Evolutionary conservation across 2,329 filamentous ascomycete species (phyloP), one percentile per base, ranked within the genome.

Genomic region (Exophiala dermatitidis): DNA sequence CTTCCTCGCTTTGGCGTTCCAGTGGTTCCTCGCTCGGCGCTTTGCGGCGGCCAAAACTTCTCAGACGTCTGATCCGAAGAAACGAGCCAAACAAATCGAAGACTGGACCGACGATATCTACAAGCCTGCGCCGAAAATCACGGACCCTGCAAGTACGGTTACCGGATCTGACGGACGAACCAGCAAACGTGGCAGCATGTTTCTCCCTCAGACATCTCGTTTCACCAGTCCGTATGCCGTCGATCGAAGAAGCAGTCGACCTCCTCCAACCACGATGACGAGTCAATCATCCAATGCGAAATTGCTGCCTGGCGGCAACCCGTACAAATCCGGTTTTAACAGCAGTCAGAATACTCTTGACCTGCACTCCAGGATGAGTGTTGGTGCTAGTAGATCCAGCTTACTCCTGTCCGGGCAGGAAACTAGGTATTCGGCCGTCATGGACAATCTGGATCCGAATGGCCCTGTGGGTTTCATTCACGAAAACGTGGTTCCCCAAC

Each of bases 41-140:
- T 97, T 91, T 66, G 90, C 85, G 2, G 88, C 91, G 0, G 74
- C 79, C 45, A 95, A 88, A 71, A 95, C 91, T 0, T 91, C 88
- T 2, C 85, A 95, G 69, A 83, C 82, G 10, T 83, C 84, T 3
- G 82, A 93, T 68, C 82, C 84, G 60, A 90, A 91, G 68, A 86
- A 90, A 72, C 84, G 93, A 54, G 86, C 90, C 62, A 83, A 86
- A 63, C 90, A 97, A 72, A 98, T 98, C 60, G 93, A 98, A 69
- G 91, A 96, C 64, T 98, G 93, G 93, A 86, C 85, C 9, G 88
- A 97, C 60, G 93, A 98, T 66, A 98, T 98, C 64, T 97, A 98
- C 70, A 86, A 90, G 41, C 87, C 91, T 2, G 89, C 90, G 28
- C 84, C 86, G 50, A 86, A 90, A 61, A 77, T 96, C 59, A 80